Conservation (phyloP, 177 flowering plant genomes). For the Tripterygium wilfordii region DNA sequence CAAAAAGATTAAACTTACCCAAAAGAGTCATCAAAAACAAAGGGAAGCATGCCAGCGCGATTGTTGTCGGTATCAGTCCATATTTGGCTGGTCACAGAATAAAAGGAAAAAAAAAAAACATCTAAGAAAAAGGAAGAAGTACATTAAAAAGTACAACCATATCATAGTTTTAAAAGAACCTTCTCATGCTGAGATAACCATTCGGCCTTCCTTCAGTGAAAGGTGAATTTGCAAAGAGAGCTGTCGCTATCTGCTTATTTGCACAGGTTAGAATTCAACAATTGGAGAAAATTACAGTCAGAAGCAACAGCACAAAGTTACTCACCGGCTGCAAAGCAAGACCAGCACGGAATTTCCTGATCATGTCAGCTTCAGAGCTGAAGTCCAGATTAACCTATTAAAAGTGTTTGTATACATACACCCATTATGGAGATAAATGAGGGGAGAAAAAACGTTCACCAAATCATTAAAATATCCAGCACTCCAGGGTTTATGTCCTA, state of each 20-base stretch:
- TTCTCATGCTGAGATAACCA: conserved; percentile 97
- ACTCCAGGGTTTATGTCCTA: no score
- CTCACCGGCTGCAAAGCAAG: conserved; percentile 98
- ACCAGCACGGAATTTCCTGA: conserved; percentile 92
- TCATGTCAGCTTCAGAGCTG: conserved; percentile 94
- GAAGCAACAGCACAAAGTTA: conserved; percentile 7
- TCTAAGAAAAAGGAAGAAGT: no score
- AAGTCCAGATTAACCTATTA: conserved; percentile 93
- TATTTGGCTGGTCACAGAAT: no score
- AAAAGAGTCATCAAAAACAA: conserved; percentile 92
- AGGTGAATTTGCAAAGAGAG: conserved; percentile 97
- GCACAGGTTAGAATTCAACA: conserved; percentile 23
- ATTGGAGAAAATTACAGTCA: not conserved
- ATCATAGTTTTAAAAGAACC: conserved; percentile 30
- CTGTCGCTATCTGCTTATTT: conserved; percentile 84
- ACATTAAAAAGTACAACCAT: not conserved
- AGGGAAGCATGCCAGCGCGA: conserved; percentile 98
- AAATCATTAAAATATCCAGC: no score
- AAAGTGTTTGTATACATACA: no score
- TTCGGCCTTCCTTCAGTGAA: conserved; percentile 97
- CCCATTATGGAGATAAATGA: no score
- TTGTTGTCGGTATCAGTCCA: conserved; percentile 94
- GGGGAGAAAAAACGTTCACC: no score
- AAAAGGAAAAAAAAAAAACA: no score
- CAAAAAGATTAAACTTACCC: conserved; percentile 63